phyloP scores from a whole-genome alignment of 192 early-diverging fungal species.

The Coemansia sp. region DNA sequence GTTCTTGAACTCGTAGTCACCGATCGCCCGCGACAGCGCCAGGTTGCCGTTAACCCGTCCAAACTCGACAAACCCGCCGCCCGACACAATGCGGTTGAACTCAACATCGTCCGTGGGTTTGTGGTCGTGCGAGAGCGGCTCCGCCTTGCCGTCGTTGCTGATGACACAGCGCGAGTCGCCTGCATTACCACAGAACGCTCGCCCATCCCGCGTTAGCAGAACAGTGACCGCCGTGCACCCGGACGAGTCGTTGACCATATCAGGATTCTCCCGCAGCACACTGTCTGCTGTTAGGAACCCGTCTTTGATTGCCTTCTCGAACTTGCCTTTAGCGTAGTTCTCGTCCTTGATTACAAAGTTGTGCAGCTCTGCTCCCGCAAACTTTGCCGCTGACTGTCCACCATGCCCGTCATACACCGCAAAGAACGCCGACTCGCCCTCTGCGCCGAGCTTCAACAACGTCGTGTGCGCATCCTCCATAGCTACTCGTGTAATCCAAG shows the following conservation, averaged over 20 bases:
- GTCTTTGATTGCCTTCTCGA: conserved; percentile 72
- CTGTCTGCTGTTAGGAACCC: conserved; percentile 83
- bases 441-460: conserved; percentile 64
- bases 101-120: conserved; percentile 91
- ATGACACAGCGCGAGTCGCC: conserved; percentile 96
- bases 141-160: conserved; percentile 71
- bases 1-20: conserved; percentile 99
- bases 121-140: conserved; percentile 87
- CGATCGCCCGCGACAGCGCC: conserved; percentile 94
- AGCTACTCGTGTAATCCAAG: conserved; percentile 40
- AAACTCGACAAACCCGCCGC: conserved; percentile 98
- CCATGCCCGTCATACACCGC: conserved; percentile 98
- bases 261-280: conserved; percentile 74
- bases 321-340: conserved; percentile 69
- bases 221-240: conserved; percentile 96
- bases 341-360: conserved; percentile 62
- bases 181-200: conserved; percentile 83
- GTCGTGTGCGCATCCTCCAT: conserved; percentile 99
- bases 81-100: conserved; percentile 77
- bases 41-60: conserved; percentile 99
- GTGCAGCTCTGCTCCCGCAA: conserved; percentile 77
- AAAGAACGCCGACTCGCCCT: conserved; percentile 78
- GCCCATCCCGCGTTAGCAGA: conserved; percentile 80
- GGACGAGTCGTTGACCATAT: conserved; percentile 78
- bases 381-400: conserved; percentile 81